Evolutionary conservation across 2,329 filamentous ascomycete species (phyloP), one percentile per base, ranked within the genome.

Genomic region (Ceratocystis eucalypticola): DNA sequence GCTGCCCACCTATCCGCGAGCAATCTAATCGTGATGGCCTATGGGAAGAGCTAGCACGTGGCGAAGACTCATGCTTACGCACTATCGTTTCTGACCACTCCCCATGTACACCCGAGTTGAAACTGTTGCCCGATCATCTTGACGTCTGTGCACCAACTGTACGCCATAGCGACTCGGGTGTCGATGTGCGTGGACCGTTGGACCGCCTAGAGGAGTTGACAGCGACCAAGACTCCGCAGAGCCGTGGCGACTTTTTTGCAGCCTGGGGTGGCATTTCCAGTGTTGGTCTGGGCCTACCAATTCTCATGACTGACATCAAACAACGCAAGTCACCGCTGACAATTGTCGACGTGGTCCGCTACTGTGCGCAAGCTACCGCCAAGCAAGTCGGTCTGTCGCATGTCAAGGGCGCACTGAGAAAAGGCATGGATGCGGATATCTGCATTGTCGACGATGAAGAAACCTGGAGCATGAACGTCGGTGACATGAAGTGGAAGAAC

Each of bases 181-280:
- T 84, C 67, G 81, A 82, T 68, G 74, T 83, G 71, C 77, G 77
- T 0, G 67, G 73, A 3, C 75, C 75, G 2, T 71, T 70, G 8
- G 71, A 73, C 22, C 74, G 15, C 55, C 73, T 76, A 46, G 76
- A 78, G 25, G 66, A 68, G 5, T 28, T 66, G 25, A 64, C 66
- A 2, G 22, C 33, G n/a, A 64, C 64, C 7, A 68, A 65, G 41
- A 48, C 25, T 5, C 61, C 66, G 2, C 30, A 63, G n/a, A 64
- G 64, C 17, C 71, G 74, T 2, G 94, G 94, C 46, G 90, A 97
- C 77, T 97, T 99, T 81, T 94, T 97, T 77, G 85, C 88, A 3
- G 92, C 92, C 0, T 99, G 94, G 94, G 94, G 94, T 65, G 94
- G 94, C 15, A 96, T 99, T 72, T 93, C 89, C 3, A 94, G 89